phyloP scores from a whole-genome alignment of 2,329 filamentous ascomycete species.

The Metarhizium brunneum region DNA sequence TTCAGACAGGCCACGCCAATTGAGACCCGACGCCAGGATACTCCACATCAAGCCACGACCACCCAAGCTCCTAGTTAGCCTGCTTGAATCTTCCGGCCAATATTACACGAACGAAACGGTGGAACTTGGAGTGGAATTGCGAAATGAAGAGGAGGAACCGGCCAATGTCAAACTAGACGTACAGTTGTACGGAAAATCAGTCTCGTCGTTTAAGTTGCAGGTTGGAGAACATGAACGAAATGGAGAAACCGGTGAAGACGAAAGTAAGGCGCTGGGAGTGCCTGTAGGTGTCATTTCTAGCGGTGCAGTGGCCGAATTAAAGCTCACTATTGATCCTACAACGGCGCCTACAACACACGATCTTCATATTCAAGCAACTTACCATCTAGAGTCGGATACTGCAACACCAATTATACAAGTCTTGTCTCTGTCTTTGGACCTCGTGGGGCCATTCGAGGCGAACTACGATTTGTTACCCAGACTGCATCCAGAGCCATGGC shows the following conservation, averaged over 20 bases:
- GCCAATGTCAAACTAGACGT: constrained; percentile 64
- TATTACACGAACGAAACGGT: constrained; percentile 83
- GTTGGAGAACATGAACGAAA: constrained; percentile 23
- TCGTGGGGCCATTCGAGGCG: constrained; percentile 81
- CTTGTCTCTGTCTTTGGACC: constrained; percentile 56
- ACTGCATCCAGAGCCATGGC: constrained; percentile 72
- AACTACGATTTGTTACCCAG: constrained; percentile 81
- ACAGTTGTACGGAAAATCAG: constrained; percentile 50
- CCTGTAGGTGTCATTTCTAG: constrained; percentile 38
- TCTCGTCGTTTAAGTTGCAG: constrained; percentile 36
- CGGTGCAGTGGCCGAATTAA: constrained; percentile 31
- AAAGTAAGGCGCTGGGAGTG: constrained; percentile 32
- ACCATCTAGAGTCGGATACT: constrained; percentile 69
- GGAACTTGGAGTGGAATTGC: constrained; percentile 55
- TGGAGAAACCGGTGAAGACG: constrained; percentile 26
- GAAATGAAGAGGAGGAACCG: constrained; percentile 77
- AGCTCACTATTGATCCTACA: constrained; percentile 41
- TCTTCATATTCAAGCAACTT: constrained; percentile 63
- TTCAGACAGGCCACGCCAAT: constrained; percentile 33
- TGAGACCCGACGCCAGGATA: constrained; percentile 39
- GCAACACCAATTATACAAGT: constrained; percentile 74
- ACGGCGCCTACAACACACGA: constrained; percentile 49
- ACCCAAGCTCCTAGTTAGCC: constrained; percentile 74
- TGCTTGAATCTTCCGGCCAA: constrained; percentile 53
- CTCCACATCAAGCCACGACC: constrained; percentile 79